Percentiles rank a stretch among this genome's conserved stretches.
Evolutionary conservation across 2,329 filamentous ascomycete species (phyloP).

Genomic region (Aspergillus fumigatus): DNA sequence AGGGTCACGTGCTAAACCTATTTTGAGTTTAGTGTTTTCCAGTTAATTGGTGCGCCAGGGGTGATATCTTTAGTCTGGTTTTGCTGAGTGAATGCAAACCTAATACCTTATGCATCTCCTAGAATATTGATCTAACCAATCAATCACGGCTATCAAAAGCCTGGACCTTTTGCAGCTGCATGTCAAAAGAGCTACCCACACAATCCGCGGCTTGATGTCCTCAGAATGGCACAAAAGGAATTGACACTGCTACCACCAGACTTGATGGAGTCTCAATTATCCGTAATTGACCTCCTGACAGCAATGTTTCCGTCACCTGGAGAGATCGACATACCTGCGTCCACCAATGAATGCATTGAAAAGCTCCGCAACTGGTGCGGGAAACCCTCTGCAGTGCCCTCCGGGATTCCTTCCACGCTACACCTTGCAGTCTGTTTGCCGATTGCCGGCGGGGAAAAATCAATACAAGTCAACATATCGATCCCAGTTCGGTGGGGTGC

Average conservation of each 20-base stretch:
- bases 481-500: constrained; percentile 21
- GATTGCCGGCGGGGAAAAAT: constrained; percentile 19
- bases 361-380: constrained; percentile 27
- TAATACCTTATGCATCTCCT: too few relatives aligned
- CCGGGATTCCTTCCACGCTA: constrained; percentile 18
- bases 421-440: constrained; percentile 22
- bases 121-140: neutral
- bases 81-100: neutral
- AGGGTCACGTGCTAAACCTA: too few relatives aligned
- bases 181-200: neutral
- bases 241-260: constrained; percentile 37
- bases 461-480: constrained; percentile 25
- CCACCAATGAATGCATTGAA: constrained; percentile 25
- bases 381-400: constrained; percentile 6
- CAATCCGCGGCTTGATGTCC: neutral
- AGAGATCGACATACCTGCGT: constrained; percentile 41
- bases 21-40: too few relatives aligned
- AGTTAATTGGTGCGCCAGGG: too few relatives aligned
- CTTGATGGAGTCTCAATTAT: constrained; percentile 46
- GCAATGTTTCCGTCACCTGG: constrained; percentile 47
- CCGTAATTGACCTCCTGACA: constrained; percentile 48
- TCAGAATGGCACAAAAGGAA: constrained; percentile 13
- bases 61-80: neutral
- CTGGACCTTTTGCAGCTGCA: too few relatives aligned
- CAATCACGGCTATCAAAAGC: neutral